A percentile compares a stretch with the other conserved stretches of the same genome.
phyloP scores from a whole-genome alignment of 1,284 basidiomycete genomes.

The Calocybe gambosa region DNA sequence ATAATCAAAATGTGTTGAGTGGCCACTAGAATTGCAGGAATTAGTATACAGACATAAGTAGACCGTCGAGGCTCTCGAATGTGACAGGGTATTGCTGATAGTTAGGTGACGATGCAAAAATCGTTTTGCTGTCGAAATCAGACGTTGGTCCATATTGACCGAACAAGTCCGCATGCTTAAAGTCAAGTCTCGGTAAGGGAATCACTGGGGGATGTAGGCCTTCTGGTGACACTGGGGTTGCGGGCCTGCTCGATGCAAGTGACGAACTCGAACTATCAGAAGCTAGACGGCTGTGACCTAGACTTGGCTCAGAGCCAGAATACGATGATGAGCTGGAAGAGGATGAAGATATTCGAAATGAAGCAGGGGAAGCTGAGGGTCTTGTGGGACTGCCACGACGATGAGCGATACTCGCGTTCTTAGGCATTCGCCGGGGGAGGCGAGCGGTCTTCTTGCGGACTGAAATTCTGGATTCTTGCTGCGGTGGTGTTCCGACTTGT shows the following conservation, averaged over 20 bases:
- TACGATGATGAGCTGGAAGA: slow-evolving; percentile 13
- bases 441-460: slow-evolving; percentile 1
- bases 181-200: slow-evolving; percentile 4
- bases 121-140: not conserved
- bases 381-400: slow-evolving; percentile 10
- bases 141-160: not conserved
- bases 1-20: not conserved
- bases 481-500: not conserved
- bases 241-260: slow-evolving; percentile 15
- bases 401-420: slow-evolving; percentile 6
- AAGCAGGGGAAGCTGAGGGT: slow-evolving; percentile 8
- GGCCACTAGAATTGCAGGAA: not conserved
- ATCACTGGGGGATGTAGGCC: not conserved
- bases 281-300: not conserved
- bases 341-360: slow-evolving; percentile 8
- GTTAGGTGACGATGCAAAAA: not conserved
- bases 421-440: slow-evolving; percentile 6
- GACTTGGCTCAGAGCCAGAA: slow-evolving; percentile 4
- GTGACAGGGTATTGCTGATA: not conserved
- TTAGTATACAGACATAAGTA: not conserved
- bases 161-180: slow-evolving; percentile 5
- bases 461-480: not conserved
- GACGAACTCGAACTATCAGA: slow-evolving; percentile 9
- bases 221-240: slow-evolving; percentile 14
- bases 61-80: not conserved